Evolutionary conservation across 352 stramenopile genomes (phyloP), one percentile per base, ranked within the genome.

Genomic region (Phytophthora vignae): DNA sequence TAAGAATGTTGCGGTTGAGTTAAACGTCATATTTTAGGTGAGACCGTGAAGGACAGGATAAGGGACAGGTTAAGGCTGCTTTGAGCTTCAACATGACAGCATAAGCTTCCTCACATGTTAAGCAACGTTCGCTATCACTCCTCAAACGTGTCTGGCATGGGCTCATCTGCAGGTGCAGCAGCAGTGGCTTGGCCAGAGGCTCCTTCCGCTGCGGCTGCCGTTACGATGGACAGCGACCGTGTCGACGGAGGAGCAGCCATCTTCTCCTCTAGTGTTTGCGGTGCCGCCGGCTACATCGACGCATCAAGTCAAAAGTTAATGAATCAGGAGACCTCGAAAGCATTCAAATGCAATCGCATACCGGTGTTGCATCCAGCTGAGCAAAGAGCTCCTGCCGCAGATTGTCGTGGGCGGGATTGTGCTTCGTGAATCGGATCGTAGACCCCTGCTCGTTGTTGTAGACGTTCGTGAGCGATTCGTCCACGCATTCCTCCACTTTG

Each of bases 381-480:
- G 85, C 84, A 42, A 95, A 95, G n/a, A 96, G 79, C 53, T 96
- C 89, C 27, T 88, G 77, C 17, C 87, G 85, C 46, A 96, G 55
- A 53, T 90, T 93, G 29, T 96, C 87, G 58, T 96, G 89, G 19
- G 87, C 87, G 0, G 89, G 89, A 40, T 85, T 94, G 56, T 91
- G 87, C 69, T 94, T 93, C 12, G 89, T 94, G 52, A 96, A 96
- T 49, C 85, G 89, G 54, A 96, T 92, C 9, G 86, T 98, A 31
- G 93, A 98, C 40, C 85, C 88, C 36, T 92, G 84, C 27, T 98
- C 92, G 74, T 98, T 98, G 49, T 94, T 91, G 81, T 98, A 99
- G 22, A 98, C 88, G 52, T 85, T 90, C 75, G 96, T 91, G 50
- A 99, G 94, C n/a, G 93, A 98, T 71, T 97, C 87, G 38, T 94